Percentiles rank a stretch among this genome's conserved stretches.
Conservation (phyloP, 1,139 yeast genomes). For the Suhomyces bokatorum region DNA sequence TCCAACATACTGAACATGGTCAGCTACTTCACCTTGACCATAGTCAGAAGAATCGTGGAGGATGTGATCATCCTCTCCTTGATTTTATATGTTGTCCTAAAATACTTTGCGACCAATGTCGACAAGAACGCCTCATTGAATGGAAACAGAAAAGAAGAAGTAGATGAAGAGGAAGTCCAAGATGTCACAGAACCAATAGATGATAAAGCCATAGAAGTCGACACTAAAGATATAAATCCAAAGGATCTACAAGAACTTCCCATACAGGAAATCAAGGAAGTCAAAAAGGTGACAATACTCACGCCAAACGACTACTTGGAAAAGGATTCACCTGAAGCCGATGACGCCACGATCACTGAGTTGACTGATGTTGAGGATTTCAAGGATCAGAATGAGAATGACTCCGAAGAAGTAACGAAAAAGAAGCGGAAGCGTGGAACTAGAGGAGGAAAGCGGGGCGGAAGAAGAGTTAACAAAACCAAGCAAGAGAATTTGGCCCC, state of each 20-base stretch:
- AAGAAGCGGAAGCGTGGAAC: slow-evolving; percentile 75
- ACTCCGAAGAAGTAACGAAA: slow-evolving; percentile 20
- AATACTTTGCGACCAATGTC: slow-evolving; percentile 6
- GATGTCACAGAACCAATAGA: neutral
- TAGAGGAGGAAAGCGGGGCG: slow-evolving; percentile 70
- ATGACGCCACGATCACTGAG: slow-evolving; percentile 1
- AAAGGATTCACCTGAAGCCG: slow-evolving; percentile 14
- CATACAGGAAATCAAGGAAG: neutral
- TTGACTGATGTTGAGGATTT: slow-evolving; percentile 5
- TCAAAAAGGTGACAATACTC: slow-evolving; percentile 32
- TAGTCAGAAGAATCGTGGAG: slow-evolving; percentile 31
- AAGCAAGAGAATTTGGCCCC: slow-evolving; percentile 26
- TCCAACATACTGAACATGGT: slow-evolving; percentile 1
- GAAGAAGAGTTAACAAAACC: slow-evolving; percentile 53
- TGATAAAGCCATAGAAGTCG: neutral
- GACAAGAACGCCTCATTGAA: neutral
- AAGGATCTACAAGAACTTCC: slow-evolving; percentile 10
- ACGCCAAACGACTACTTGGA: slow-evolving; percentile 26
- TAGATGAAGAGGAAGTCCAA: neutral
- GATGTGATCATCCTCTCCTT: slow-evolving; percentile 29
- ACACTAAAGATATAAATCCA: neutral
- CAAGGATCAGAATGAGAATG: slow-evolving; percentile 7
- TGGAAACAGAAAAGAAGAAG: neutral
- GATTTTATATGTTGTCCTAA: slow-evolving; percentile 13
- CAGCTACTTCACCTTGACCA: slow-evolving; percentile 13